A percentile compares a stretch with the other conserved stretches of the same genome.
Evolutionary conservation across 1,284 basidiomycete species (phyloP).

Genomic region (Ustilago hordei): DNA sequence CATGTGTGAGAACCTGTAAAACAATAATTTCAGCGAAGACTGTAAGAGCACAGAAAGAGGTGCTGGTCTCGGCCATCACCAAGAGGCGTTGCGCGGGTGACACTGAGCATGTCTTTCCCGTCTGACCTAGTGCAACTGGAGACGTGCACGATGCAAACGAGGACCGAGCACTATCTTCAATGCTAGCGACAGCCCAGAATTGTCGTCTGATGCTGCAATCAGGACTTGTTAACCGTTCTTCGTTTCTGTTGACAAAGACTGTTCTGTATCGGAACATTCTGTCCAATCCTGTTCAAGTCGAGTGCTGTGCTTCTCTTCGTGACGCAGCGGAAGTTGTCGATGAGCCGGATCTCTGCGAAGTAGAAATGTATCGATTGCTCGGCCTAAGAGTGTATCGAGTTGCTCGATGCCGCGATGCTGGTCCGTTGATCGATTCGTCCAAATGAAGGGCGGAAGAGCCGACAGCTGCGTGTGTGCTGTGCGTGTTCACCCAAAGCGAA

Average conservation of each 20-base stretch:
- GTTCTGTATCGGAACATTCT: too few relatives aligned
- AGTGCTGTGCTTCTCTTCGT: not conserved
- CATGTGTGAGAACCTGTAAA: not conserved
- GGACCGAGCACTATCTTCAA: too few relatives aligned
- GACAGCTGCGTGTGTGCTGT: slow-evolving; percentile 3
- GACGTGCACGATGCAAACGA: too few relatives aligned
- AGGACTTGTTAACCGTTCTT: not conserved
- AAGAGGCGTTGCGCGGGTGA: too few relatives aligned
- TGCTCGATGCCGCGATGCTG: not conserved
- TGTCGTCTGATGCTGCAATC: not conserved
- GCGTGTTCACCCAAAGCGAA: not conserved
- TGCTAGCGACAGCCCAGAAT: too few relatives aligned
- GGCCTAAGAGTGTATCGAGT: not conserved
- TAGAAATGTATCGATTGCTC: not conserved
- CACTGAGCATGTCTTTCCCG: too few relatives aligned
- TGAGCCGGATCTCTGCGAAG: too few relatives aligned
- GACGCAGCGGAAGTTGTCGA: not conserved
- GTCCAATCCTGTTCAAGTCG: too few relatives aligned
- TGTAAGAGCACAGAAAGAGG: too few relatives aligned
- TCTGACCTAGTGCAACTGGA: too few relatives aligned
- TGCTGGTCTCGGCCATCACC: too few relatives aligned
- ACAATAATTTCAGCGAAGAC: not conserved
- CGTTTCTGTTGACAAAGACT: too few relatives aligned
- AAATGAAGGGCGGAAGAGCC: not conserved
- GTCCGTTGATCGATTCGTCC: not conserved